Base-by-base conservation (phyloP, 192 early-diverging fungal genomes). In the Obelidium mucronatum region DNA sequence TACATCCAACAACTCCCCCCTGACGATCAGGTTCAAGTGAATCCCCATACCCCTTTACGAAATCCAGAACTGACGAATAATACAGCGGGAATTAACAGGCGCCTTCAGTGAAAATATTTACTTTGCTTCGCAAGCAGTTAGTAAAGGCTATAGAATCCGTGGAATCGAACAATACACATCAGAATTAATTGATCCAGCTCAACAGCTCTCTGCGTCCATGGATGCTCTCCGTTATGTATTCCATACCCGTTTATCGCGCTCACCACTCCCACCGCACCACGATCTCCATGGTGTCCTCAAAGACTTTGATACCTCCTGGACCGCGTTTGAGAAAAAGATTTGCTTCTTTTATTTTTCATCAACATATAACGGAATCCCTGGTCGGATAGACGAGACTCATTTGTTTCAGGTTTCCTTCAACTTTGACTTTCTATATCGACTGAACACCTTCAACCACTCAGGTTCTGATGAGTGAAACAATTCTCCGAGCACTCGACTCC, bases 321-420 rank as follows among this genome's bases (percentile, higher is more conserved):
- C 88, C 31, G 80, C 82, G 30, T 92, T 92, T 60, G 91, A 92
- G 80, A 81, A 88, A 69, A 85, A 88, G 64, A 85, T 92, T 67
- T 92, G 91, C 80, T 88, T 90, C 72, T 87, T 83, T 40, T 92
- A 92, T 82, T 92, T 91, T 85, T 82, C 85, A 19, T 83, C 90
- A 2, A 77, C 77, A 54, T 84, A 82, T 67, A 73, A 74, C 67
- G 80, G 80, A 1, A 75, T 80, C 36, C 78, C 84, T n/a, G 81
- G 82, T 2, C 66, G 80, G 8, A 58, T 67, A 6, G 84, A 82
- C 35, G 81, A 82, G 30, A 76, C 75, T 37, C 77, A 88, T 59
- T 83, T 87, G 82, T 89, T 89, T 67, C 81, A 85, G 56, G 84
- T 90, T 26, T 65, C 37, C 22, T 19, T 39, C 56, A 59, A 59